Evolutionary conservation across 2,329 filamentous ascomycete species (phyloP).

Genomic region (Trichoderma sp.): DNA sequence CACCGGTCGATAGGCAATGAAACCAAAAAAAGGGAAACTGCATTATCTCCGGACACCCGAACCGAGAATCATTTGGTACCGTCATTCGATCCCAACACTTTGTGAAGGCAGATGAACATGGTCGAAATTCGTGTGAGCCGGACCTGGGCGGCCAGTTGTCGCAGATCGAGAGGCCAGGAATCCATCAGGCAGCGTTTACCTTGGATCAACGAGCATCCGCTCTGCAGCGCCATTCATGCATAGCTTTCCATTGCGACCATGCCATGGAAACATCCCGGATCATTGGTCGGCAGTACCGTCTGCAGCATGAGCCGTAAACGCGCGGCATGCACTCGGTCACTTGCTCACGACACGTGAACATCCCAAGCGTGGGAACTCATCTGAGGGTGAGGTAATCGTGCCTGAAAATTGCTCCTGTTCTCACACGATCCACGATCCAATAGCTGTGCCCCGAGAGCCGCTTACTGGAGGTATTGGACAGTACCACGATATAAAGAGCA

Average conservation of each 20-base stretch:
- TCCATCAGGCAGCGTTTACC: too few relatives aligned
- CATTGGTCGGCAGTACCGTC: too few relatives aligned
- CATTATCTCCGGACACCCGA: slow-evolving; percentile 38
- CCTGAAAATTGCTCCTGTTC: not conserved
- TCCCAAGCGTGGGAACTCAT: not conserved
- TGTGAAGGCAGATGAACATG: not conserved
- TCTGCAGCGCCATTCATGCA: too few relatives aligned
- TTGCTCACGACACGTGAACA: not conserved
- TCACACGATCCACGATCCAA: not conserved
- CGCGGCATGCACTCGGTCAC: not conserved
- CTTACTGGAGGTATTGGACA: not conserved
- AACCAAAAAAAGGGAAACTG: slow-evolving; percentile 42
- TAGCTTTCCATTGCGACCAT: too few relatives aligned
- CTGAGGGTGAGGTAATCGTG: too few relatives aligned
- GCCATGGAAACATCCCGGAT: too few relatives aligned
- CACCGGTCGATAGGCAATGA: slow-evolving; percentile 50
- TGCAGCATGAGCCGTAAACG: too few relatives aligned
- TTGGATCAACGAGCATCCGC: too few relatives aligned
- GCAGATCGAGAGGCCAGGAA: not conserved
- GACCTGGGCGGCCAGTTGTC: not conserved
- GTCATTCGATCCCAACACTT: not conserved
- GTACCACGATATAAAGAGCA: too few relatives aligned
- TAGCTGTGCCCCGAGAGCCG: not conserved
- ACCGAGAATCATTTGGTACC: slow-evolving; percentile 6
- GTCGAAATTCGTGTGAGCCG: not conserved